Evolutionary conservation across 129 eudicot genomes (phyloP), one percentile per base, ranked within the genome.

Genomic region (Flaveria sonorensis): DNA sequence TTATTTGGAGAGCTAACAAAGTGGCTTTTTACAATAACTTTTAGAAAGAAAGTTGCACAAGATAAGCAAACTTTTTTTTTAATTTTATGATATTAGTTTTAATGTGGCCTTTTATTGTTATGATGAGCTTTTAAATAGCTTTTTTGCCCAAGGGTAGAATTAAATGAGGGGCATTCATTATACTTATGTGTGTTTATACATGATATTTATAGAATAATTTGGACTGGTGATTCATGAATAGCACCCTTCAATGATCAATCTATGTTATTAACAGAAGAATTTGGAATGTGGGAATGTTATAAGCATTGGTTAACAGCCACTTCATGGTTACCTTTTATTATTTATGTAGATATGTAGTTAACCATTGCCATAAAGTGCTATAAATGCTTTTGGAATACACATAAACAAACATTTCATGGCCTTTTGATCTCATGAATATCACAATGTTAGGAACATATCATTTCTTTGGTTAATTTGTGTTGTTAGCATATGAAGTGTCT

Each of bases 381-480:
- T 15, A 30, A 30, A 32, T 8, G 20, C 7, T 15, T 63, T 15
- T 30, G 39, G 24, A 60, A 60, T 60, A 60, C 9, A 24, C 13
- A 9, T 59, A 24, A 60, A 3, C 28, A 56, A 56, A 20, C 26
- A 19, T 20, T 5, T 12, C 39, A 10, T 15, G 43, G 20, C 21
- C 46, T 28, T 63, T 7, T 7, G 6, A 9, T 63, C 23, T 28
- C 46, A 63, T 63, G 5, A 30, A 51, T 51, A 50, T 70, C 62
- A 71, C 10, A 71, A 5, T 72, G 28, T 53, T 72, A 53, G 50
- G 40, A 32, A 53, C n/a, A 71, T 36, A 16, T 28, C 47, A 30
- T 52, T 10, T n/a, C 2, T 52, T 9, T 63, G 19, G 28, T 32
- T 19, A 23, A 39, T 36, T 57, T 73, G 4, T 57, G 66, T 73